Conservation (phyloP, 768 basidiomycete genomes). For the Auriculariales sp. region DNA sequence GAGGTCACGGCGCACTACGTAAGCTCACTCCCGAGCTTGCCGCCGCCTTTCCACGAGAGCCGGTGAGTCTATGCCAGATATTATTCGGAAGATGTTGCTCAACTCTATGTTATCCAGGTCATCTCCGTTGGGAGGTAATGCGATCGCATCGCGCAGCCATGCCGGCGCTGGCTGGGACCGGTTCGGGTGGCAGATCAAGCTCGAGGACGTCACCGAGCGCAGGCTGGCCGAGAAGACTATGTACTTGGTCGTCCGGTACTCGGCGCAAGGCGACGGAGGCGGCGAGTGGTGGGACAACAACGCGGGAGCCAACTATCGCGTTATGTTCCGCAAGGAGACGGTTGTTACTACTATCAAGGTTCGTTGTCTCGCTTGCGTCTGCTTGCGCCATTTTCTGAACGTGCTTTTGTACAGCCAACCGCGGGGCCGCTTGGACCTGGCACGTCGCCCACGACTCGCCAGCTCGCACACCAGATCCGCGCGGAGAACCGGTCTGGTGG, state of each 20-base stretch:
- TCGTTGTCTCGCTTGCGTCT: no score
- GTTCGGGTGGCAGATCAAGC: conserved; percentile 46
- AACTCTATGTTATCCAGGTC: no score
- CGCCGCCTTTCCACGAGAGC: conserved; percentile 13
- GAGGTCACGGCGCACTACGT: conserved; percentile 74
- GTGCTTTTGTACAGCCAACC: no score
- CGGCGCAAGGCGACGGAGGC: conserved; percentile 35
- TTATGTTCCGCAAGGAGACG: conserved; percentile 38
- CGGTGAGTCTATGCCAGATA: neutral
- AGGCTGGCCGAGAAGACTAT: conserved; percentile 73
- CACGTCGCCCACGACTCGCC: neutral
- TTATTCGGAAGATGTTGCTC: neutral
- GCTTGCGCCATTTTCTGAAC: no score
- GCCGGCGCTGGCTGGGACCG: conserved; percentile 32
- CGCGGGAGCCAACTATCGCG: conserved; percentile 57
- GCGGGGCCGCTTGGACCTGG: neutral
- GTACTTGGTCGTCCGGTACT: conserved; percentile 61
- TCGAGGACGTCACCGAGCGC: conserved; percentile 62
- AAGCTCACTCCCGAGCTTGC: conserved; percentile 19
- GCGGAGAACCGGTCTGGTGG: neutral
- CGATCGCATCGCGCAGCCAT: neutral
- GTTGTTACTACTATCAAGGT: no score
- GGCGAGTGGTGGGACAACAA: conserved; percentile 93
- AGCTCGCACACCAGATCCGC: neutral
- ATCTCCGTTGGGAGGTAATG: neutral